phyloP scores from a whole-genome alignment of 768 basidiomycete genomes.

The Trametes elegans region DNA sequence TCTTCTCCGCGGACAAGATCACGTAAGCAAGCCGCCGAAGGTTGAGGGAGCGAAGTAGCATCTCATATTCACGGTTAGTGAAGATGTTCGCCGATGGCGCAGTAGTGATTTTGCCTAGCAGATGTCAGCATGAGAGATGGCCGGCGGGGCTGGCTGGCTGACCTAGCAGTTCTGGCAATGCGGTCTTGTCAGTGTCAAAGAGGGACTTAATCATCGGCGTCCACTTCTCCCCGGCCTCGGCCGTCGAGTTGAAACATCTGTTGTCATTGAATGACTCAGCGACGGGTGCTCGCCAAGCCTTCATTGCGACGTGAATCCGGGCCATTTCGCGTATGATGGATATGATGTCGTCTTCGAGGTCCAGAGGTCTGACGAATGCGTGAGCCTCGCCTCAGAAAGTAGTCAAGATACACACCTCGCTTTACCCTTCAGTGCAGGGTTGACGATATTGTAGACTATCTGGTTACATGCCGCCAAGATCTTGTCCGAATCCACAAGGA shows the following conservation, averaged over 20 bases:
- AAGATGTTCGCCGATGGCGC: constrained; percentile 95
- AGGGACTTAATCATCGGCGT: constrained; percentile 72
- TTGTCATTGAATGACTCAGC: constrained; percentile 82
- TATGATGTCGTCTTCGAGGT: constrained; percentile 66
- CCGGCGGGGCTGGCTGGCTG: constrained; percentile 17
- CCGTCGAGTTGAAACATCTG: constrained; percentile 78
- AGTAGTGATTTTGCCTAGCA: constrained; percentile 70
- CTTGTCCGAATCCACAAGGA: constrained; percentile 84
- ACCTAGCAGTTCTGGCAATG: constrained; percentile 84
- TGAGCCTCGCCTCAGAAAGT: background rate
- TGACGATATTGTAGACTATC: constrained; percentile 80
- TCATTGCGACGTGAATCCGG: constrained; percentile 69
- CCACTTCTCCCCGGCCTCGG: constrained; percentile 63
- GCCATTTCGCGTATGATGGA: constrained; percentile 77
- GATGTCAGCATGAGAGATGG: constrained; percentile 1
- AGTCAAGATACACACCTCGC: constrained; percentile 49
- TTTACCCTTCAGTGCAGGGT: constrained; percentile 76
- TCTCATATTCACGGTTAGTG: constrained; percentile 93
- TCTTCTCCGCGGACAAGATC: constrained; percentile 85
- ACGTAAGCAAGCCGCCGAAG: constrained; percentile 85
- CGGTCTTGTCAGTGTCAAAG: constrained; percentile 84
- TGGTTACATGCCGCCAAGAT: constrained; percentile 76
- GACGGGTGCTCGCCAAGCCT: constrained; percentile 82
- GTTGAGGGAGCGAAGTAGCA: constrained; percentile 80
- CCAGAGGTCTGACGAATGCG: constrained; percentile 55